phyloP scores from a whole-genome alignment of 2,329 filamentous ascomycete species.

The Simplicillium sp. region DNA sequence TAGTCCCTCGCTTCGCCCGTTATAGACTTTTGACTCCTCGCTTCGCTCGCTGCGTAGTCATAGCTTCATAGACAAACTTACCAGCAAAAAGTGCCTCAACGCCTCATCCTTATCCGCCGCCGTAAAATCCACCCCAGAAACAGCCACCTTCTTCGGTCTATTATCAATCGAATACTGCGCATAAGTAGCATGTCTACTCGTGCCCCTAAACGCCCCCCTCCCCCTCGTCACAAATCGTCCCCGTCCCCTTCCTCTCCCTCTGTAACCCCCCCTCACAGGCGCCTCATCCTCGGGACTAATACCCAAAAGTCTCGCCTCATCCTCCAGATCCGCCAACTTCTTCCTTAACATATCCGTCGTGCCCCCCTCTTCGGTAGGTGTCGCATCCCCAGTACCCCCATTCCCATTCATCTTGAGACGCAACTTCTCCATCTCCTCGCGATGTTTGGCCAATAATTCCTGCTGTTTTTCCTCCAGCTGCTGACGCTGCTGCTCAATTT shows the following conservation, averaged over 20 bases:
- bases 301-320: conserved; percentile 61
- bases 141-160: conserved; percentile 56
- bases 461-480: conserved; percentile 57
- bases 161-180: conserved; percentile 65
- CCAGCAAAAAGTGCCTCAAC: conserved; percentile 61
- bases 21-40: too few relatives aligned
- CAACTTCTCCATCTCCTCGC: conserved; percentile 57
- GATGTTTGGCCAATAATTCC: conserved; percentile 52
- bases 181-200: conserved; percentile 42
- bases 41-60: too few relatives aligned
- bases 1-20: too few relatives aligned
- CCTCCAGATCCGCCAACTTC: conserved; percentile 63
- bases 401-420: conserved; percentile 38
- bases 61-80: too few relatives aligned
- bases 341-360: conserved; percentile 57
- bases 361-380: conserved; percentile 15
- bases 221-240: conserved; percentile 31
- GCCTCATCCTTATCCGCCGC: conserved; percentile 55
- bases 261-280: conserved; percentile 20
- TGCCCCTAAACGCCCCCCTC: conserved; percentile 30
- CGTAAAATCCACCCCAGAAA: conserved; percentile 56
- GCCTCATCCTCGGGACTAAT: conserved; percentile 47
- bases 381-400: conserved; percentile 19
- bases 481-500: conserved; percentile 50
- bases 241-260: conserved; percentile 20